Evolutionary conservation across 306 rosid genomes (phyloP).

Genomic region (Trifolium subterraneum): DNA sequence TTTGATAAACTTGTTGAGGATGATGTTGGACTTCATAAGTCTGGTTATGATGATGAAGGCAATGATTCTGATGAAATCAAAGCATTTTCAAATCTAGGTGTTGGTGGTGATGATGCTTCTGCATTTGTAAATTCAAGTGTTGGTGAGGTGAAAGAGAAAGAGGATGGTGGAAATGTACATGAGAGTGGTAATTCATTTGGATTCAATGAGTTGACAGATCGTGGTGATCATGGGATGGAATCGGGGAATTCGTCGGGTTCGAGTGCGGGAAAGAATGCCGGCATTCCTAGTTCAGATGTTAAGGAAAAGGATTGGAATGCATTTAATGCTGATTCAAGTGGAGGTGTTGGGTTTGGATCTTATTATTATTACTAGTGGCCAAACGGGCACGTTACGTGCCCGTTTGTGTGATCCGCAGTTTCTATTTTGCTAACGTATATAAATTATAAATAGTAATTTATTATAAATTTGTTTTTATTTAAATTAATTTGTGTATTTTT

Average conservation of each 20-base stretch:
- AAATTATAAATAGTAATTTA: no score
- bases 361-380: no score
- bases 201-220: slow-evolving; percentile 26
- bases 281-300: slow-evolving; percentile 48
- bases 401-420: no score
- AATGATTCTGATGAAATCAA: slow-evolving; percentile 49
- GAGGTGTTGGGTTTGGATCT: slow-evolving; percentile 61
- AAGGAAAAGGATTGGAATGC: slow-evolving; percentile 87
- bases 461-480: no score
- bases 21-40: slow-evolving; percentile 49
- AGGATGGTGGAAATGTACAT: slow-evolving; percentile 39
- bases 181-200: slow-evolving; percentile 45
- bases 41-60: slow-evolving; percentile 35
- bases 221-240: slow-evolving; percentile 44
- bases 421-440: no score
- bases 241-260: slow-evolving; percentile 40
- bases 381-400: no score
- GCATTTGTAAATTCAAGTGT: slow-evolving; percentile 49
- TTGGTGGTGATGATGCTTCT: slow-evolving; percentile 43
- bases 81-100: slow-evolving; percentile 27
- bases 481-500: no score
- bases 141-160: slow-evolving; percentile 33
- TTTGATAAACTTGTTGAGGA: slow-evolving; percentile 85
- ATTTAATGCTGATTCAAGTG: slow-evolving; percentile 66
- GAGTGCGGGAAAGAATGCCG: slow-evolving; percentile 34